phyloP scores from a whole-genome alignment of 140 eudicot species.

The Anethum foeniculum region DNA sequence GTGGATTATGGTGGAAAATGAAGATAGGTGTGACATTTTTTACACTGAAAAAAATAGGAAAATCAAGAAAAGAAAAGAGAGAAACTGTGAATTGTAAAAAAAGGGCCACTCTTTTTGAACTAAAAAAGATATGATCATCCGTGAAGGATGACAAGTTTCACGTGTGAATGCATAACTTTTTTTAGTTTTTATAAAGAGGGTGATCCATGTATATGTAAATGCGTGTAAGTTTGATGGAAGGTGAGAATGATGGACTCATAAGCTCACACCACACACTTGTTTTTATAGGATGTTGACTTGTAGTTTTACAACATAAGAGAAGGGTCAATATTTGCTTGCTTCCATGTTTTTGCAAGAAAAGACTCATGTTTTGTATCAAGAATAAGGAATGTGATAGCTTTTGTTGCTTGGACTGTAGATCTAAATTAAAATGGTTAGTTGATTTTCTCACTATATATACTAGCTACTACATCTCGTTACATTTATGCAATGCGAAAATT shows the following conservation, averaged over 20 bases:
- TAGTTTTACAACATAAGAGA: background rate
- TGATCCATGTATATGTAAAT: background rate
- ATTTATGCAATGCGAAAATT: background rate
- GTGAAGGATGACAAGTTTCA: constrained; percentile 2
- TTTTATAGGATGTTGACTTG: constrained; percentile 5
- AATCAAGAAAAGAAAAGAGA: background rate
- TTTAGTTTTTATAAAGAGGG: background rate
- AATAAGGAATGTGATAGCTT: background rate
- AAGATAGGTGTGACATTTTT: background rate
- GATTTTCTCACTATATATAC: background rate
- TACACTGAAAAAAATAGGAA: background rate
- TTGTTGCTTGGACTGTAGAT: background rate
- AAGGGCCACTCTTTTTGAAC: background rate
- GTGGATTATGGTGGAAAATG: background rate
- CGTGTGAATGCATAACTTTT: constrained; percentile 5
- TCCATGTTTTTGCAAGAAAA: background rate
- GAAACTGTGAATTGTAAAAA: constrained; percentile 4
- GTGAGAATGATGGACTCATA: constrained; percentile 12
- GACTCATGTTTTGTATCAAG: background rate
- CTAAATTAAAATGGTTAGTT: background rate
- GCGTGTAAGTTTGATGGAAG: constrained; percentile 1
- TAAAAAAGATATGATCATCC: background rate
- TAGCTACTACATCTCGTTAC: background rate
- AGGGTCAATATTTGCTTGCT: constrained; percentile 8
- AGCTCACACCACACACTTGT: constrained; percentile 9